Conservation (phyloP, 495 filamentous ascomycete species). For the Hypoxylon fragiforme region DNA sequence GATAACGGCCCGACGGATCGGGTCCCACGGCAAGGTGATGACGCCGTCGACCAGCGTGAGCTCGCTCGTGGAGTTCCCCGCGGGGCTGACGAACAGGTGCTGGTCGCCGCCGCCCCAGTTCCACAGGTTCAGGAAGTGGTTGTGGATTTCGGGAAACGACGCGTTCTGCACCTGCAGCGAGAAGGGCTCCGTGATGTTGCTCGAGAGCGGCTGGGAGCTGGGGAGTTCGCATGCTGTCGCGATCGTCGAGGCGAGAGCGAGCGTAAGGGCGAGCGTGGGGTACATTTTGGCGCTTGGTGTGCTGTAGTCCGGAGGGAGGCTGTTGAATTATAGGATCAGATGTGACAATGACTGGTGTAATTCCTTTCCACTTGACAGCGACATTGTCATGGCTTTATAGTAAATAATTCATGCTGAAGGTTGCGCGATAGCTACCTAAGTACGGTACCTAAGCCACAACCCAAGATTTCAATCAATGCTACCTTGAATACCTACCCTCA, state of each 20-base stretch:
- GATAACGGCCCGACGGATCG: slow-evolving; percentile 48
- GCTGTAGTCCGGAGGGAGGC: no score
- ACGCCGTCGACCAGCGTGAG: slow-evolving; percentile 52
- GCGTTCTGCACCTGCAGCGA: slow-evolving; percentile 54
- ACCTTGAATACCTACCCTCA: no score
- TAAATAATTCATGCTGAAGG: no score
- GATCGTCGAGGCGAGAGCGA: slow-evolving; percentile 36
- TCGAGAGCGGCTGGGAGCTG: slow-evolving; percentile 35
- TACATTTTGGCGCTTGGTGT: slow-evolving; percentile 13
- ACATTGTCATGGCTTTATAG: no score
- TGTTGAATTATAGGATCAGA: no score
- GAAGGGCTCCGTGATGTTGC: slow-evolving; percentile 49
- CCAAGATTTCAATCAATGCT: no score
- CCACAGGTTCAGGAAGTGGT: slow-evolving; percentile 55
- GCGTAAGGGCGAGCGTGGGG: neutral
- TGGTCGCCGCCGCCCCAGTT: slow-evolving; percentile 53
- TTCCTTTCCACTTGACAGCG: no score
- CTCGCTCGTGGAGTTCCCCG: slow-evolving; percentile 49
- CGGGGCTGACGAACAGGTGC: slow-evolving; percentile 54
- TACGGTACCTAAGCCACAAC: no score
- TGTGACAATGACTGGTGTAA: no score
- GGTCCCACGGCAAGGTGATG: slow-evolving; percentile 40
- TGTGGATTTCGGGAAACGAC: slow-evolving; percentile 51
- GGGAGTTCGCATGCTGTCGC: slow-evolving; percentile 48
- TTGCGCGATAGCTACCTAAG: no score